Percentiles rank a stretch among this genome's conserved stretches.
Conservation (phyloP, 345 rosid genomes). For the Capsella bursapastoris region DNA sequence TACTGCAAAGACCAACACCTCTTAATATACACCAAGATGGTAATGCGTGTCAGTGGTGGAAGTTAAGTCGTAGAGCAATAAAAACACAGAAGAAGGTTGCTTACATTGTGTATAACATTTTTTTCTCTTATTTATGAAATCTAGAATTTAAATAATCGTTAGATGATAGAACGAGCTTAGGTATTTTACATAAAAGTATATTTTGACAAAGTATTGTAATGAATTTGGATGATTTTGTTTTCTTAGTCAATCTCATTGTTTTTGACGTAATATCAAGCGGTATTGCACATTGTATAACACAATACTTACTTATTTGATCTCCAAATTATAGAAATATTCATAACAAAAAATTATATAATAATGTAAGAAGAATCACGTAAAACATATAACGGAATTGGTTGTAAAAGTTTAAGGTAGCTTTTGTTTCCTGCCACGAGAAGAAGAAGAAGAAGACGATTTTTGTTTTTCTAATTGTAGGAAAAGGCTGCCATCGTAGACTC, state of each 20-base stretch:
- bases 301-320: background rate
- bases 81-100: background rate
- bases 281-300: background rate
- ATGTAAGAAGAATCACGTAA: background rate
- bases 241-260: background rate
- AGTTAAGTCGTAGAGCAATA: conserved; percentile 23
- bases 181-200: background rate
- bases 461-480: conserved; percentile 62
- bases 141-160: background rate
- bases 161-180: background rate
- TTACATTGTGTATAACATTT: conserved; percentile 10
- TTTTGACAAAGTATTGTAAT: background rate
- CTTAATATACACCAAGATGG: conserved; percentile 1
- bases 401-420: background rate
- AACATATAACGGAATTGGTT: background rate
- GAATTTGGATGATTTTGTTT: background rate
- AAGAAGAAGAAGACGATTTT: conserved; percentile 33
- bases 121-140: background rate
- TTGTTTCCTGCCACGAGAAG: conserved; percentile 2
- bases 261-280: too few species aligned
- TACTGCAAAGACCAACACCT: conserved; percentile 46
- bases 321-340: background rate
- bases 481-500: conserved; percentile 72
- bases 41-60: background rate
- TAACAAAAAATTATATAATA: background rate